Conservation (phyloP, 768 basidiomycete species). For the Leccinellum albellum region DNA sequence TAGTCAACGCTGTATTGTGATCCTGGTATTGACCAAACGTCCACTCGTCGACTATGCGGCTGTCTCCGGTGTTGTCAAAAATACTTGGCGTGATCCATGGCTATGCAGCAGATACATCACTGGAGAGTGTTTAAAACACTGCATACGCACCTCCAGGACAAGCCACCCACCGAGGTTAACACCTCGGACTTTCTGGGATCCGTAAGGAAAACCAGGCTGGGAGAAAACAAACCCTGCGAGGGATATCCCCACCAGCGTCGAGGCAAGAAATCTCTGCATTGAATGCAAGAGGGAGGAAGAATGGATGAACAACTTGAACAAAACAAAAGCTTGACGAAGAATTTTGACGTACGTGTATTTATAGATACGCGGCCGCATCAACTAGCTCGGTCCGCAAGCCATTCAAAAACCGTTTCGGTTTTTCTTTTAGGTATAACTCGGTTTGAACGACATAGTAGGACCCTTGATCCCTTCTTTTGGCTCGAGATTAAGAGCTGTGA, state of each 20-base stretch:
- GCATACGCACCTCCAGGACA: conserved; percentile 43
- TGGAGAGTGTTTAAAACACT: background rate
- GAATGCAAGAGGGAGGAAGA: conserved; percentile 46
- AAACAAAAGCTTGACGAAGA: background rate
- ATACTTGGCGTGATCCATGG: conserved; percentile 80
- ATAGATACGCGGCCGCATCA: conserved; percentile 8
- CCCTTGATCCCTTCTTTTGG: no score
- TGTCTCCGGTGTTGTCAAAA: conserved; percentile 55
- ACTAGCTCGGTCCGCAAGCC: no score
- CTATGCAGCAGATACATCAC: conserved; percentile 46
- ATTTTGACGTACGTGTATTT: conserved; percentile 8
- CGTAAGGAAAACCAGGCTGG: conserved; percentile 66
- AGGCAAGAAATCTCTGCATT: conserved; percentile 10
- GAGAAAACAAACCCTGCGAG: conserved; percentile 25
- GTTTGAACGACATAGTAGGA: no score
- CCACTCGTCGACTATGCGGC: conserved; percentile 68
- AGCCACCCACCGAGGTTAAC: conserved; percentile 79
- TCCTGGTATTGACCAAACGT: conserved; percentile 69
- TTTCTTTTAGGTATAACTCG: no score
- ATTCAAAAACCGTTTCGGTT: no score
- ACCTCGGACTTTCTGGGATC: conserved; percentile 69
- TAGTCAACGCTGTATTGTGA: conserved; percentile 42
- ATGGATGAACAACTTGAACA: conserved; percentile 32
- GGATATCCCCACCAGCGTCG: conserved; percentile 28
- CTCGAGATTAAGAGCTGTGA: no score